Conservation (phyloP, 345 rosid genomes). For the Eucalyptus cloeziana region DNA sequence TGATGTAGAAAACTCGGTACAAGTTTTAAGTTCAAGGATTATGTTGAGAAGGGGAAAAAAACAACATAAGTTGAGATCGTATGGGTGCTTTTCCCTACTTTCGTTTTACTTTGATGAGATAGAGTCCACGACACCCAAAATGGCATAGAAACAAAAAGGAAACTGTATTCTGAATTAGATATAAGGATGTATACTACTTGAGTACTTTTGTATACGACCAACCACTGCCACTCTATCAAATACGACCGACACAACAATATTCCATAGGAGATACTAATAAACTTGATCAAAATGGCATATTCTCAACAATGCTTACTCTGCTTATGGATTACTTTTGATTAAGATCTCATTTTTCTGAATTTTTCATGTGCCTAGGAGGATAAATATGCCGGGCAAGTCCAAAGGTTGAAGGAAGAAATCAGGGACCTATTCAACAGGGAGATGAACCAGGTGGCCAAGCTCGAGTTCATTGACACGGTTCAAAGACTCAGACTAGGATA, state of each 20-base stretch:
- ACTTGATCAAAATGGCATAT: not conserved
- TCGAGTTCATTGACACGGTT: not conserved
- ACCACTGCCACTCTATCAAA: not conserved
- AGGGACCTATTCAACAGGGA: not conserved
- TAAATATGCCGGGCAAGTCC: not conserved
- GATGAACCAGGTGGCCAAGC: not conserved
- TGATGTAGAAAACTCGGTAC: not conserved
- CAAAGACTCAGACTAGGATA: constrained; percentile 8
- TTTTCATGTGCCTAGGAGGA: not conserved
- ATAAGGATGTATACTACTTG: not conserved
- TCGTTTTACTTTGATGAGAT: not conserved
- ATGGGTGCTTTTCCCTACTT: not conserved
- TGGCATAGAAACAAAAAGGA: not conserved
- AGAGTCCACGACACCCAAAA: not conserved
- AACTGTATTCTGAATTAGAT: not conserved
- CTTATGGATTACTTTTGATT: not conserved
- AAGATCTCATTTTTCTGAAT: not conserved
- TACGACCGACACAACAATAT: not conserved
- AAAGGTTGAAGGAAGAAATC: not conserved
- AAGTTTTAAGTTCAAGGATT: not conserved
- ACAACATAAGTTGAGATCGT: not conserved
- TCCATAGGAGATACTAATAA: not conserved
- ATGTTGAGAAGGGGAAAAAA: not conserved
- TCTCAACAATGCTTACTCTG: not conserved
- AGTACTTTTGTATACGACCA: not conserved